A percentile compares a stretch with the other conserved stretches of the same genome.
Conservation (phyloP, 2,329 filamentous ascomycete genomes). For the Akanthomyces muscarius region DNA sequence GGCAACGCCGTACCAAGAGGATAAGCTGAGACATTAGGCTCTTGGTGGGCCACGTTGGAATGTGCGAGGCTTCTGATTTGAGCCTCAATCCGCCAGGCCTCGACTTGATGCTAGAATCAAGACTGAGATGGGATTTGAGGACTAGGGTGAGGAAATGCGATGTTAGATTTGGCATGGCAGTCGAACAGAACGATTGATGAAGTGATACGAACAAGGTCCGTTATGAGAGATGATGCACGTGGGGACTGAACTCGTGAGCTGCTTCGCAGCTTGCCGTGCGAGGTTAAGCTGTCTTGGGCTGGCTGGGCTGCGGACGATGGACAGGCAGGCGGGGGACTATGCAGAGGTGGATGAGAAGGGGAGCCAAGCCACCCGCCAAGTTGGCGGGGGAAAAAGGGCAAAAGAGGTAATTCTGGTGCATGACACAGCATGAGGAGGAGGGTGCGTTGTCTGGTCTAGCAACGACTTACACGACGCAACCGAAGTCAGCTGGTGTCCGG, state of each 20-base stretch:
- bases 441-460: not conserved
- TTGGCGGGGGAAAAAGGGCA: not conserved
- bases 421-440: not conserved
- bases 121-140: not conserved
- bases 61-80: not conserved
- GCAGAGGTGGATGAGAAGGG: not conserved
- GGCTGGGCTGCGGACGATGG: not conserved
- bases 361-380: not conserved
- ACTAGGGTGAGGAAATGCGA: not conserved
- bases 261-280: not conserved
- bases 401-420: not conserved
- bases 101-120: not conserved
- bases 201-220: not conserved
- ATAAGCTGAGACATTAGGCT: conserved; percentile 7
- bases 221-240: not conserved
- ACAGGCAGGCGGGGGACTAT: not conserved
- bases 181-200: not conserved
- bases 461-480: not conserved
- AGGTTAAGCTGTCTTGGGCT: not conserved
- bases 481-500: not conserved
- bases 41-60: not conserved
- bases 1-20: not conserved
- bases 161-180: not conserved
- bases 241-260: not conserved
- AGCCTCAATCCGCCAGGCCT: not conserved